Base-by-base conservation (phyloP, 2,329 filamentous ascomycete genomes). In the Intubia oerlemansii region DNA sequence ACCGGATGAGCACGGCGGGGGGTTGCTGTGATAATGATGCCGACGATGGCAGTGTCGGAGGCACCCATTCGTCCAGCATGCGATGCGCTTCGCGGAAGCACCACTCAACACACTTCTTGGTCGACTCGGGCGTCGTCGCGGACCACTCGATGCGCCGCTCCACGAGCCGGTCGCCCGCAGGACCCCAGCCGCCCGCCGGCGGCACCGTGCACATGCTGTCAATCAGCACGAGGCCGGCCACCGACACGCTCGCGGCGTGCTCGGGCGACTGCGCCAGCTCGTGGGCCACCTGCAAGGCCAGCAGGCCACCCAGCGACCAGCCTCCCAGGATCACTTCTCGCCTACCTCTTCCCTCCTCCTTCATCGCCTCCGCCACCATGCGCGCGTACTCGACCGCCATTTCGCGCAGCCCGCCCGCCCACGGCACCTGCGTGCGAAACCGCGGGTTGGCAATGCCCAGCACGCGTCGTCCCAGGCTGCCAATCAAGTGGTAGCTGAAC, bases 361-460 rank as follows among this genome's bases (percentile, higher is more conserved):
- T n/a, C n/a, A n/a, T n/a, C n/a, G n/a, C n/a, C n/a, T n/a, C n/a
- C n/a, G n/a, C n/a, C n/a, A n/a, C n/a, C n/a, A n/a, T n/a, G n/a
- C n/a, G n/a, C 20, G 56, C 47, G 38, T 71, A 70, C 6, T 56
- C 42, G 3, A 25, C 39, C 0, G 57, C 64, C 62, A 70, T 68
- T 39, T 66, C 56, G 1, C 51, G 46, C 9, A 71, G 41, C 4
- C 63, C 60, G 18, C 59, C 62, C 0, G 52, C 45, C 47, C 62
- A 70, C 5, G 44, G 31, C 10, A 51, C 44, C 7, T 52, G 55
- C 2, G 51, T 50, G 34, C 50, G 43, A 38, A 65, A 67, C 33
- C 50, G 48, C 5, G 63, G 59, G 41, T 70, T 70, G 34, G 53
- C 46, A 31, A 71, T 62, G 29, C 55, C 65, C 36, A 59, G 66